Conservation (phyloP, 73 alveolate genomes). For the Paramecium sexaurelia region DNA sequence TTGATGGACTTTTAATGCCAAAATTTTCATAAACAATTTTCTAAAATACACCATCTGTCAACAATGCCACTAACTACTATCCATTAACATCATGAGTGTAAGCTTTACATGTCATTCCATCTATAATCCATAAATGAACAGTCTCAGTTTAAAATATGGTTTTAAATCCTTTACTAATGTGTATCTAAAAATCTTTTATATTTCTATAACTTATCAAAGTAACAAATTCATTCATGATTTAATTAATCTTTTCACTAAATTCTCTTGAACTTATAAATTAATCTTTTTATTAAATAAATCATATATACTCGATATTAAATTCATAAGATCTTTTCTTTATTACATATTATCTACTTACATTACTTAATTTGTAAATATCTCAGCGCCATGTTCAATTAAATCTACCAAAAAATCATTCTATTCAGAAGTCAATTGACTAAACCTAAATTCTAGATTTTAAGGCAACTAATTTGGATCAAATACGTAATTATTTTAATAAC, state of each 20-base stretch:
- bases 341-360: not conserved
- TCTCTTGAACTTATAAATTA: constrained; percentile 38
- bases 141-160: not conserved
- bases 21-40: not conserved
- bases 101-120: constrained; percentile 42
- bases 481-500: not conserved
- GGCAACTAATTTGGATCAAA: constrained; percentile 46
- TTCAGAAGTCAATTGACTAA: not conserved
- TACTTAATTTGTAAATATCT: not conserved
- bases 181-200: constrained; percentile 7
- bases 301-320: constrained; percentile 12
- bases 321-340: constrained; percentile 5
- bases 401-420: constrained; percentile 27
- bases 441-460: constrained; percentile 18
- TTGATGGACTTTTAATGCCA: not conserved
- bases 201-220: constrained; percentile 15
- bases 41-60: constrained; percentile 14
- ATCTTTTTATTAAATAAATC: not conserved
- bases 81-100: constrained; percentile 27
- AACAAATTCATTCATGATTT: constrained; percentile 25
- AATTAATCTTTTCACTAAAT: constrained; percentile 27
- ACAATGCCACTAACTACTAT: not conserved
- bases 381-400: constrained; percentile 35
- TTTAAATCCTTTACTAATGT: constrained; percentile 15
- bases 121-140: constrained; percentile 23